Percentiles rank a stretch among this genome's conserved stretches.
phyloP scores from a whole-genome alignment of 2,329 filamentous ascomycete genomes.

The Fusarium duplospermum region DNA sequence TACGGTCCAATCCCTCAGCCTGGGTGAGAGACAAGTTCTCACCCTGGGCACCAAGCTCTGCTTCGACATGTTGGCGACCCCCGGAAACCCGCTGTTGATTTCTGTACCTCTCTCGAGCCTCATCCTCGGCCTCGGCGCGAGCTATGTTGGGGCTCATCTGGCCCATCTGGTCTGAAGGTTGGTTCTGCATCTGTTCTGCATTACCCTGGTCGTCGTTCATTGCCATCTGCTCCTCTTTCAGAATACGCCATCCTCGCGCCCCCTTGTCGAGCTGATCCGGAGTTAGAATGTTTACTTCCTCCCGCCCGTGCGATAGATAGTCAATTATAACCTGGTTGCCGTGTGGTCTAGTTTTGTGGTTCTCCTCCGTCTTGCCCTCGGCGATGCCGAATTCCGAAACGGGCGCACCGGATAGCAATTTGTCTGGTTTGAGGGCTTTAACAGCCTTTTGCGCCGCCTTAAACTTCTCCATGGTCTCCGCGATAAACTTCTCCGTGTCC shows the following conservation, averaged over 20 bases:
- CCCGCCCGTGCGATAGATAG: slow-evolving; percentile 49
- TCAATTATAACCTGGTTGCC: slow-evolving; percentile 52
- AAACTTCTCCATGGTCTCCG: neutral
- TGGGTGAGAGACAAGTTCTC: too few species aligned
- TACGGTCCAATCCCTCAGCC: too few species aligned
- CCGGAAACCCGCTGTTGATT: too few species aligned
- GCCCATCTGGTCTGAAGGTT: slow-evolving; percentile 44
- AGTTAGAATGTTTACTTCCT: slow-evolving; percentile 45
- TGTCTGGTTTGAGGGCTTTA: neutral
- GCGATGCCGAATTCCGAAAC: neutral
- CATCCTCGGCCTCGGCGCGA: too few species aligned
- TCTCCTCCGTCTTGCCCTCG: neutral
- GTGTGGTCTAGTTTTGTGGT: neutral
- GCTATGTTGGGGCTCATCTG: slow-evolving; percentile 49
- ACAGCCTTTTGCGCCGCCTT: neutral
- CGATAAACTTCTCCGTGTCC: neutral
- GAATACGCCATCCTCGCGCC: slow-evolving; percentile 60
- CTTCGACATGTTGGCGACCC: too few species aligned
- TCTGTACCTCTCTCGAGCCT: too few species aligned
- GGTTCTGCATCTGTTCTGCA: slow-evolving; percentile 47
- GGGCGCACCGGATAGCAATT: neutral
- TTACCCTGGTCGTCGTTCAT: slow-evolving; percentile 48
- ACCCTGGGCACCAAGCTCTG: too few species aligned
- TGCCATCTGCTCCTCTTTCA: slow-evolving; percentile 49
- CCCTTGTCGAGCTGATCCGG: slow-evolving; percentile 64